Evolutionary conservation across 2,329 filamentous ascomycete genomes (phyloP).

Genomic region (Phyllosticta capitalensis): DNA sequence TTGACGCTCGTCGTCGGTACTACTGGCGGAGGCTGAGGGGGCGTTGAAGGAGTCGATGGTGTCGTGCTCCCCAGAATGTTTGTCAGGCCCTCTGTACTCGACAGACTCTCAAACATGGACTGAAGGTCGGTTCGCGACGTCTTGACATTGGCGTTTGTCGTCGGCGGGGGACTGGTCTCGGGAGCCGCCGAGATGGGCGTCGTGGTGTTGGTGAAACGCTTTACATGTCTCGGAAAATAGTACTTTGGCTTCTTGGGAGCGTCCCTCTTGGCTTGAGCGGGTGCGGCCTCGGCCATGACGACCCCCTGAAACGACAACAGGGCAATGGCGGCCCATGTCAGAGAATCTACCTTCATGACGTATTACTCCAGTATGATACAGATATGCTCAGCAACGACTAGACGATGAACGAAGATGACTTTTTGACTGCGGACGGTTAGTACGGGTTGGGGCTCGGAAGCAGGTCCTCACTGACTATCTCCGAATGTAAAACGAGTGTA

Average conservation of each 20-base stretch:
- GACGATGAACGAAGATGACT: background rate
- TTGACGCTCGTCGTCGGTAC: constrained; percentile 3
- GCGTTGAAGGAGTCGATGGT: constrained; percentile 12
- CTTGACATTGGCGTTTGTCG: background rate
- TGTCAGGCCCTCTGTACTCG: constrained; percentile 11
- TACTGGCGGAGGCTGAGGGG: background rate
- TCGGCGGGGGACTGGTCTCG: constrained; percentile 6
- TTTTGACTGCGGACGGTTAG: constrained; percentile 3
- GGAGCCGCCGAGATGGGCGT: constrained; percentile 13
- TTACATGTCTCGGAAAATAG: constrained; percentile 40
- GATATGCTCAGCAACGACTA: background rate
- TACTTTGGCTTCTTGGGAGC: constrained; percentile 28
- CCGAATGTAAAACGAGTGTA: constrained; percentile 40
- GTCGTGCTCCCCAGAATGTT: constrained; percentile 5
- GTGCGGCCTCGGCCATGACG: constrained; percentile 38
- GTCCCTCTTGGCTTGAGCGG: constrained; percentile 30
- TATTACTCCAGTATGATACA: constrained; percentile 15
- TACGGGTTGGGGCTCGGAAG: background rate
- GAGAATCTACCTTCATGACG: constrained; percentile 36
- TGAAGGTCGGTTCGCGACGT: constrained; percentile 16
- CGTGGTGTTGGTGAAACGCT: constrained; percentile 31
- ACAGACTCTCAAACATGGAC: constrained; percentile 21
- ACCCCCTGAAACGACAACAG: constrained; percentile 36
- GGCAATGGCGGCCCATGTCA: constrained; percentile 38
- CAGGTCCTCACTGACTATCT: constrained; percentile 18